Evolutionary conservation across 495 filamentous ascomycete species (phyloP).

Genomic region (Aspergillus saccharolyticus): DNA sequence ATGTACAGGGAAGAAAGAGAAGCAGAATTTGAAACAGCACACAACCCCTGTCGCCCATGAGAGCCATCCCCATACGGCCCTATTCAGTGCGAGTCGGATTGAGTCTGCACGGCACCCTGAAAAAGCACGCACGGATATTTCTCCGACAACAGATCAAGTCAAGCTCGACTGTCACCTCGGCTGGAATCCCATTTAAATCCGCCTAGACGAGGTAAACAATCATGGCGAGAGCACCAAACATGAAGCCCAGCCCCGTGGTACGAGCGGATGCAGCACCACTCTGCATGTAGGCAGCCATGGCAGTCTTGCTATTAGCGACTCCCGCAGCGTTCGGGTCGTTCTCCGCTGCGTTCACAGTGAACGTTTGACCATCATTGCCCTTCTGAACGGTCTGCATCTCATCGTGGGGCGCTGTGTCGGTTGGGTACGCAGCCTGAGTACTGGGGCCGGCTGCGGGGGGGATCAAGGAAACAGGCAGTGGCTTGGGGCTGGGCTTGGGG

Average conservation of each 20-base stretch:
- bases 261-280: conserved; percentile 12
- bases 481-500: not conserved
- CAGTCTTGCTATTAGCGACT: conserved; percentile 12
- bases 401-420: conserved; percentile 15
- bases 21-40: not conserved
- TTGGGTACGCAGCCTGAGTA: conserved; percentile 2
- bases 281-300: conserved; percentile 9
- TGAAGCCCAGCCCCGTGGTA: conserved; percentile 8
- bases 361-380: conserved; percentile 12
- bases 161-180: not conserved
- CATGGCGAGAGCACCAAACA: conserved; percentile 11
- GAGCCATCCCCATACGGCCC: not conserved
- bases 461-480: not conserved
- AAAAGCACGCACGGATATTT: not conserved
- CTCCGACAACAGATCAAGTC: not conserved
- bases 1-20: not conserved
- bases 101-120: not conserved
- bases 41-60: not conserved
- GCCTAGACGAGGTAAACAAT: conserved; percentile 13
- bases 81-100: not conserved
- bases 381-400: conserved; percentile 14
- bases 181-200: not conserved
- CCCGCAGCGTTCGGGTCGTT: not conserved
- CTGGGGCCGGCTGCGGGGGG: not conserved
- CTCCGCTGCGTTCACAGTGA: conserved; percentile 5